These are phyloP conservation scores for Vigna reflexopilosa DNA, from an alignment of 306 rosid genomes.

Conservation along the genomic window DNA sequence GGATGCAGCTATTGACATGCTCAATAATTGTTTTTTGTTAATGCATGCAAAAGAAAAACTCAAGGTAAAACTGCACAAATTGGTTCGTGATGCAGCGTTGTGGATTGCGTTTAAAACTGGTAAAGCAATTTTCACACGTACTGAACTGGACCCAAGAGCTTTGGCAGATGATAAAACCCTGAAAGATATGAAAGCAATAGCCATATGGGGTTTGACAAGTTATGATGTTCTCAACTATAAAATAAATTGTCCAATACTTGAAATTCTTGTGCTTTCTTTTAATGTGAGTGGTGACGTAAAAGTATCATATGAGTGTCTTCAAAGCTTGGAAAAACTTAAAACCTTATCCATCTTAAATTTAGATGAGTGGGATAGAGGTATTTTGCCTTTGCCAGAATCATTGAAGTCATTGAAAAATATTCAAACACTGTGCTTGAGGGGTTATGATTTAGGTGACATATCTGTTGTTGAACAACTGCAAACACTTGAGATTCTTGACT, in stretches of 20 bases:
- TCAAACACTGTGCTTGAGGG: background rate
- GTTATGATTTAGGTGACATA: conserved; percentile 7
- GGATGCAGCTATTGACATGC: background rate
- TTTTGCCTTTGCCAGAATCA: background rate
- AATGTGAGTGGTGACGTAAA: background rate
- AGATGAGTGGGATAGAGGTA: too few species aligned
- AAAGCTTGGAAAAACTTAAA: conserved; percentile 20
- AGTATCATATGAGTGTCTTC: background rate
- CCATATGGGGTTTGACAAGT: background rate
- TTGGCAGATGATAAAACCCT: background rate
- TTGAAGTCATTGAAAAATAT: conserved; percentile 1
- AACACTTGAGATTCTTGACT: conserved; percentile 37
- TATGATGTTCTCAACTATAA: background rate
- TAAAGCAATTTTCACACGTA: background rate
- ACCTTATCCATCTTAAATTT: background rate
- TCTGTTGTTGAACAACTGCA: conserved; percentile 7
- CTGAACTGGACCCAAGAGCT: background rate
- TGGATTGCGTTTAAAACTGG: conserved; percentile 14
- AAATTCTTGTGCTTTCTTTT: conserved; percentile 13
- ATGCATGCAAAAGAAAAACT: background rate
- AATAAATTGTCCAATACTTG: conserved; percentile 12
- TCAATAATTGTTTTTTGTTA: conserved; percentile 32
- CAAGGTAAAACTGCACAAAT: conserved; percentile 38
- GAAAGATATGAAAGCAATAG: background rate
- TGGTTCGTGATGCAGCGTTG: conserved; percentile 29